Evolutionary conservation across 495 filamentous ascomycete genomes (phyloP).

Genomic region (Aspergillus ellipticus): DNA sequence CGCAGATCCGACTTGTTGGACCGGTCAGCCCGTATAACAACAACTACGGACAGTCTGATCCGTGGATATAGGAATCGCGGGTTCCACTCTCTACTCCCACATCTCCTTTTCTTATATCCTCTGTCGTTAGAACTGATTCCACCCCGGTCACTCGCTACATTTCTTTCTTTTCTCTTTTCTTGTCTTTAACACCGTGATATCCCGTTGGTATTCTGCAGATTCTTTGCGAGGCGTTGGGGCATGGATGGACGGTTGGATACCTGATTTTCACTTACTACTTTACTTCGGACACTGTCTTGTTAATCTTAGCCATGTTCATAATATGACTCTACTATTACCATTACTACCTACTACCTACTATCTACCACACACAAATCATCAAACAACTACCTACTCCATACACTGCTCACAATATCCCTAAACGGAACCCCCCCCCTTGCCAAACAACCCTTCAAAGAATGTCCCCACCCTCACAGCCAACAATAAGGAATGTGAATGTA

Average conservation of each 20-base stretch:
- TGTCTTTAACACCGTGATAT: background rate
- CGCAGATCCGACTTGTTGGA: conserved; percentile 42
- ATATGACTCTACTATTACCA: too few species aligned
- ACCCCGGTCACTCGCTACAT: background rate
- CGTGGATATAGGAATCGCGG: conserved; percentile 28
- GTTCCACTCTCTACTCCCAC: background rate
- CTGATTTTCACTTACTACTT: too few species aligned
- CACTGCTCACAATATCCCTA: too few species aligned
- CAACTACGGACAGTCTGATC: conserved; percentile 26
- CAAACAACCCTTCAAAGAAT: too few species aligned
- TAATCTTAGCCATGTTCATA: background rate
- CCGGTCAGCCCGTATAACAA: conserved; percentile 34
- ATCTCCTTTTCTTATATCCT: background rate
- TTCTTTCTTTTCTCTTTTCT: background rate
- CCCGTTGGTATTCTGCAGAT: conserved; percentile 1
- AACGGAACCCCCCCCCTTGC: too few species aligned
- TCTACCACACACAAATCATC: too few species aligned
- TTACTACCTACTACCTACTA: too few species aligned
- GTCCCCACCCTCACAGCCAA: too few species aligned
- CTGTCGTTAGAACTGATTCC: background rate
- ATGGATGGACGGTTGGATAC: background rate
- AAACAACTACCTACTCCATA: too few species aligned
- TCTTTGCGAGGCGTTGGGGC: background rate
- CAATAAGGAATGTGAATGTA: too few species aligned
- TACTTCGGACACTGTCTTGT: background rate